These are phyloP conservation scores for Blastomyces gilchristii DNA, from an alignment of 2,329 filamentous ascomycete species.

Conservation along the genomic window DNA sequence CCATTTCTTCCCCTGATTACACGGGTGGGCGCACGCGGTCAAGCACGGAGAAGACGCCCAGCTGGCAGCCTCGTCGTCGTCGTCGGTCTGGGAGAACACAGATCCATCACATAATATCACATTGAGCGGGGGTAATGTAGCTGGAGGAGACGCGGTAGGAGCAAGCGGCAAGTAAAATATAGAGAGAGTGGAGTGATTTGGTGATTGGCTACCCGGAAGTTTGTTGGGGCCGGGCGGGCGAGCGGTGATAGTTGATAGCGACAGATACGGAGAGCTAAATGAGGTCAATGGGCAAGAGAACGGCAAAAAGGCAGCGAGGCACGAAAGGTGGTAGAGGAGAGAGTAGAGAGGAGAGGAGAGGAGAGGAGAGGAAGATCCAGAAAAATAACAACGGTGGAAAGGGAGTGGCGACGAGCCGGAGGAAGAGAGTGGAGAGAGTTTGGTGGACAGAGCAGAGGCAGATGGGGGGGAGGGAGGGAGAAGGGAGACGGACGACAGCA, in stretches of 20 bases:
- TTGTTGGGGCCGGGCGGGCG: neutral
- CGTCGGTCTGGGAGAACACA: neutral
- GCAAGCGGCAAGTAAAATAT: neutral
- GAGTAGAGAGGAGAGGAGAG: neutral
- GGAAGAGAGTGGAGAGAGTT: neutral
- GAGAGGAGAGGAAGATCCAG: neutral
- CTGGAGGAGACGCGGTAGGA: conserved; percentile 1
- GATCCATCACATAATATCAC: conserved; percentile 9
- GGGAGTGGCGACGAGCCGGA: neutral
- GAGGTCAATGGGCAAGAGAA: neutral
- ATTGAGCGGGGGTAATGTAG: neutral
- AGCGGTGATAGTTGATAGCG: conserved; percentile 16
- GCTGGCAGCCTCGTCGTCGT: conserved; percentile 9
- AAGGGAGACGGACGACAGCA: no score
- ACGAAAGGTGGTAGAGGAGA: neutral
- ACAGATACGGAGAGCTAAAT: conserved; percentile 16
- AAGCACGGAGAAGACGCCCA: conserved; percentile 14
- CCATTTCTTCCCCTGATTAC: conserved; percentile 17
- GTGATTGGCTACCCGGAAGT: conserved; percentile 15
- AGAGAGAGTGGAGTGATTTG: neutral
- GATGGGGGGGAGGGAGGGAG: no score
- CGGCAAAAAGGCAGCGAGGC: neutral
- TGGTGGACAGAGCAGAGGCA: no score
- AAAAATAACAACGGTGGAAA: no score
- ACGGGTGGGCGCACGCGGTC: conserved; percentile 3